These are phyloP conservation scores for Nakazawaea anatomiae DNA, from an alignment of 805 yeast genomes.

Conservation along the genomic window DNA sequence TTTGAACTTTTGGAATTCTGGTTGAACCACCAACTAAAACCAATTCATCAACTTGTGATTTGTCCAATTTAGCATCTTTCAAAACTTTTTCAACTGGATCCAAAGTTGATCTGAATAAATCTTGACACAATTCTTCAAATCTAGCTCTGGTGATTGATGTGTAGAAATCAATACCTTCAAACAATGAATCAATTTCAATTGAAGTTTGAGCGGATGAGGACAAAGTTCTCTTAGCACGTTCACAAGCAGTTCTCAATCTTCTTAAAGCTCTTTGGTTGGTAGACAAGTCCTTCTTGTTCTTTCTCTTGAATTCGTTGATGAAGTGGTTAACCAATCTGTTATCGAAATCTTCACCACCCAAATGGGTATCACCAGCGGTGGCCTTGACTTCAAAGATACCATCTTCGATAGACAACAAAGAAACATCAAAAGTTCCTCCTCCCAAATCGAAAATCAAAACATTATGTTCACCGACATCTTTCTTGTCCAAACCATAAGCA, in stretches of 20 bases:
- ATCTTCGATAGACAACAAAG: constrained; percentile 84
- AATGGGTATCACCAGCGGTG: constrained; percentile 85
- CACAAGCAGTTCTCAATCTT: constrained; percentile 98
- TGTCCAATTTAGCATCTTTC: constrained; percentile 85
- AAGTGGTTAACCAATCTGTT: constrained; percentile 93
- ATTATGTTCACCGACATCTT: constrained; percentile 73
- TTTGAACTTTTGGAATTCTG: constrained; percentile 96
- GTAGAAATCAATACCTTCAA: constrained; percentile 95
- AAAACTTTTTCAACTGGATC: constrained; percentile 96
- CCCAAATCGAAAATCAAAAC: constrained; percentile 92
- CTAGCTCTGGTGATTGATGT: constrained; percentile 96
- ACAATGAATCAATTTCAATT: constrained; percentile 90
- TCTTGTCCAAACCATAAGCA: constrained; percentile 89
- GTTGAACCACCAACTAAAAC: constrained; percentile 98
- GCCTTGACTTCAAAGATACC: constrained; percentile 97
- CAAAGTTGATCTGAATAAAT: constrained; percentile 87
- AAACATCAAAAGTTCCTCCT: constrained; percentile 98
- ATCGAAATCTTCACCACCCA: constrained; percentile 99
- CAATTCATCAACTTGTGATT: constrained; percentile 85
- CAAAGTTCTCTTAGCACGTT: constrained; percentile 97
- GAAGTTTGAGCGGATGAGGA: constrained; percentile 95
- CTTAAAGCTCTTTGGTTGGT: constrained; percentile 94
- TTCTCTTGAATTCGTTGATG: constrained; percentile 94
- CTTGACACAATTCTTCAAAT: constrained; percentile 94
- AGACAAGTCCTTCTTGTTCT: constrained; percentile 91